Base-by-base conservation (phyloP, 148 eudicot genomes). In the Chenopodium formosanum region DNA sequence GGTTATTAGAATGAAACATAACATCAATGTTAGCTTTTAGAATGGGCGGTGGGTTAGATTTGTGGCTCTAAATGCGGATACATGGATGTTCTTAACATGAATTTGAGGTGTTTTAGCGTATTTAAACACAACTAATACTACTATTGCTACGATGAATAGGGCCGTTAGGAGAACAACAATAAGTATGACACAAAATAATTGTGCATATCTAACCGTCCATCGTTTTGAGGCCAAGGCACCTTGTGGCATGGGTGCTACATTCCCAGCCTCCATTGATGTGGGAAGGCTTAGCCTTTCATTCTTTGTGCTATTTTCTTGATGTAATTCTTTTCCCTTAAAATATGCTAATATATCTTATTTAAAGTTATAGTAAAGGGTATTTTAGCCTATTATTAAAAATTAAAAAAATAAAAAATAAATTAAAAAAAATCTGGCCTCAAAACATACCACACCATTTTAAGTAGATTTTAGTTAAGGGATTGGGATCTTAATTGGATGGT, bases 191-290 rank as follows among this genome's bases (percentile, higher is more conserved):
- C 77, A 74, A 5, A 74, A 1, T 50, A 50, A 0, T 48, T 74
- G 77, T 3, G 40, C 47, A 53, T 50, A 4, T 1, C 14, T 27
- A 56, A 14, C 7, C 22, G 4, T 50, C 56, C 53, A 48, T 16
- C 31, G 63, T 74, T 5, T 1, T 32, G 63, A 74, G 77, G 63
- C 12, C 27, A 40, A 50, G 37, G 63, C n/a, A 50, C 63, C 22
- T 22, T 27, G 63, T 56, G 62, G 62, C 62, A 56, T 56, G 62
- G 62, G 62, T 52, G 63, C 40, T 4, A 16, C 16, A 16, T 52
- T 74, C 29, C 2, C 63, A 74, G 40, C 77, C 77, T 74, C 77
- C 77, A 52, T 73, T 74, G 77, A 50, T 17, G 56, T 0, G 32
- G 40, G 31, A 19, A 29, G 37, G 63, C 32, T 47, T 3, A 25